Evolutionary conservation across 208 protist genomes (phyloP).

Genomic region (Crithidia acanthocephali): DNA sequence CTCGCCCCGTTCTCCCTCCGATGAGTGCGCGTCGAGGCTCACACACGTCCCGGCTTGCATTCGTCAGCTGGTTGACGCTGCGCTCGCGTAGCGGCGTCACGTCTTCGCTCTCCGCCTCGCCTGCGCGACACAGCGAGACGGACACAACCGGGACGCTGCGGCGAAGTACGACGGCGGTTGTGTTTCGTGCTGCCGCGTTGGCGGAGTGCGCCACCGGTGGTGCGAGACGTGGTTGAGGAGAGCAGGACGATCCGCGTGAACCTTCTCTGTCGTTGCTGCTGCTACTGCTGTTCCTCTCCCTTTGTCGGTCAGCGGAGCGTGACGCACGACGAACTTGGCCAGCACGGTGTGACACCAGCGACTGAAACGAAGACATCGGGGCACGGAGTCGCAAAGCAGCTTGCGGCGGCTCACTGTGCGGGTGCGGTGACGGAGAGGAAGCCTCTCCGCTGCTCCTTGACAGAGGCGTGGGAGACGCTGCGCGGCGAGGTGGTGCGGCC

Average conservation of each 20-base stretch:
- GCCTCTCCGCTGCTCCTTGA: not conserved
- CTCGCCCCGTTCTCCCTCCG: not conserved
- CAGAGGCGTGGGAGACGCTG: not conserved
- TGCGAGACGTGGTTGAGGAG: too few relatives aligned
- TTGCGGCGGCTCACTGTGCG: too few relatives aligned
- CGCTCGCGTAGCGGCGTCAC: slow-evolving; percentile 5
- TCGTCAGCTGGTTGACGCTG: not conserved
- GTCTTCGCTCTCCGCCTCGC: not conserved
- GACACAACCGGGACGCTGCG: slow-evolving; percentile 11
- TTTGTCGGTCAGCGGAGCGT: too few relatives aligned
- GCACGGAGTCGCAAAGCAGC: too few relatives aligned
- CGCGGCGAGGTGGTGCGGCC: not conserved
- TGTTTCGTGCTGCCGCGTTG: not conserved
- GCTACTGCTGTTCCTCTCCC: too few relatives aligned
- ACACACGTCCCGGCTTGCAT: not conserved
- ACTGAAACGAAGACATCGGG: too few relatives aligned
- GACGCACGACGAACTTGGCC: too few relatives aligned
- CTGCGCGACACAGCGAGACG: slow-evolving; percentile 12
- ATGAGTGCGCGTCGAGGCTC: too few relatives aligned
- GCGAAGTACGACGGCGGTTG: too few relatives aligned
- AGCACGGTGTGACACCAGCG: too few relatives aligned
- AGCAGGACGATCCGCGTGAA: too few relatives aligned
- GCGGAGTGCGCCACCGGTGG: not conserved
- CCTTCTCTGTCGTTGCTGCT: too few relatives aligned
- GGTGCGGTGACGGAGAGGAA: not conserved